Evolutionary conservation across 2,329 filamentous ascomycete species (phyloP), one percentile per base, ranked within the genome.

Genomic region (Microcera coccophila): DNA sequence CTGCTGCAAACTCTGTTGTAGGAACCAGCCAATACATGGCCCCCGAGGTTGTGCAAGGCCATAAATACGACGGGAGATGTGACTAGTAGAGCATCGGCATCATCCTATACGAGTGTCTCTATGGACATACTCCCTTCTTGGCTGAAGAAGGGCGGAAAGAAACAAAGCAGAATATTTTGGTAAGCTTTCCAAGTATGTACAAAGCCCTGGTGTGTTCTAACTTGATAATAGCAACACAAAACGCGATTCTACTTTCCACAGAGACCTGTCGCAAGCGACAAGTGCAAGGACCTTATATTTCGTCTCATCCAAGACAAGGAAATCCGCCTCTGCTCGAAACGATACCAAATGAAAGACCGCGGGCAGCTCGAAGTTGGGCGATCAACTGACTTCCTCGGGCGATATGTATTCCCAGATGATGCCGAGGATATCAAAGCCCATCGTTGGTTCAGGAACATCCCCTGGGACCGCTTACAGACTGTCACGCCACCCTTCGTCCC

Each of bases 21-120:
- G 91, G 91, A 3, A 97, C 93, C 3, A 95, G 90, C 62, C 91
- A 96, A 62, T 97, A 97, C 70, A 97, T 96, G 93, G 91, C 93
- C 33, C 33, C 33, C 20, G 33, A 35, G n/a, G 33, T 35, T 19
- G 33, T 35, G 5, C 33, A 35, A 35, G 33, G 33, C 16, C 18
- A 89, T 37, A 70, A 76, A 28, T 97, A 97, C 63, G 93, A 97
- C 66, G 91, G 87, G 21, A 78, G 91, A 59, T 97, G 91, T 67
- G 91, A 97, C 67, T 97, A 79, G 89, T 97, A 87, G 91, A 96
- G 90, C 67, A 80, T 97, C 55, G 91, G 90, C 40, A 82, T 97
- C 60, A 96, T 97, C 60, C 68, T 97, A 43, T 97, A 88, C 59
- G 91, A 97, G 75, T 96, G 91, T 58, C 72, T 97, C 2, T 97